Evolutionary conservation across 768 basidiomycete species (phyloP).

Genomic region (Leucocoprinus leucothites): DNA sequence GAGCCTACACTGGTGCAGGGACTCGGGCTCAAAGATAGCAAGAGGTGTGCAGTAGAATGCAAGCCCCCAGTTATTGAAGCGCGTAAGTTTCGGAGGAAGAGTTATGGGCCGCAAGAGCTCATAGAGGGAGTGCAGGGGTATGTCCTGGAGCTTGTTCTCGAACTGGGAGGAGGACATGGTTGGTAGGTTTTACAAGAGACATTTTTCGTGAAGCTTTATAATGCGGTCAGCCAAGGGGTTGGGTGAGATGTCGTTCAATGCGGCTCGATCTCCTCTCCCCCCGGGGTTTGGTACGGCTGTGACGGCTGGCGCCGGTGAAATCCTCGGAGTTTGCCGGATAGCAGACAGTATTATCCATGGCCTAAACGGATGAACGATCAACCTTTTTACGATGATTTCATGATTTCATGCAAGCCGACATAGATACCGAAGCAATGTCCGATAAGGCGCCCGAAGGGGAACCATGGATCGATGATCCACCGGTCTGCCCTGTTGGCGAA

Average conservation of each 20-base stretch:
- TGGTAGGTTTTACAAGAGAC: conserved; percentile 23
- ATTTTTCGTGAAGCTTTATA: conserved; percentile 34
- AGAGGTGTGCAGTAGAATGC: conserved; percentile 72
- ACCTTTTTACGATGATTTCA: conserved; percentile 6
- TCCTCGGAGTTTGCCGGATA: conserved; percentile 9
- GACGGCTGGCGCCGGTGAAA: conserved; percentile 17
- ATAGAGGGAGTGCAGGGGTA: conserved; percentile 48
- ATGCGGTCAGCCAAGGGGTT: conserved; percentile 14
- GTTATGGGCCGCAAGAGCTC: conserved; percentile 54
- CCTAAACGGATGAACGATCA: conserved; percentile 15
- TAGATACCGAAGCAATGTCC: conserved; percentile 20
- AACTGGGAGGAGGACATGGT: conserved; percentile 33
- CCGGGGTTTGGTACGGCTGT: neutral
- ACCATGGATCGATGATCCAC: conserved; percentile 1
- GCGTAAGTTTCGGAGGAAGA: conserved; percentile 36
- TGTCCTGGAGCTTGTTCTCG: conserved; percentile 29
- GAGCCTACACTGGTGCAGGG: conserved; percentile 63
- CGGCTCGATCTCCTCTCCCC: conserved; percentile 20
- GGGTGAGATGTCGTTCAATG: neutral
- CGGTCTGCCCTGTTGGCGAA: neutral
- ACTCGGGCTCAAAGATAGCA: conserved; percentile 74
- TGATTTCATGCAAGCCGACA: conserved; percentile 3
- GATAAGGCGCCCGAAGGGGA: conserved; percentile 18
- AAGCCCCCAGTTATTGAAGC: conserved; percentile 84
- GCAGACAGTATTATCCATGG: neutral